Evolutionary conservation across 1,284 basidiomycete genomes (phyloP), one percentile per base, ranked within the genome.

Genomic region (Cutaneotrichosporon spelunceum): DNA sequence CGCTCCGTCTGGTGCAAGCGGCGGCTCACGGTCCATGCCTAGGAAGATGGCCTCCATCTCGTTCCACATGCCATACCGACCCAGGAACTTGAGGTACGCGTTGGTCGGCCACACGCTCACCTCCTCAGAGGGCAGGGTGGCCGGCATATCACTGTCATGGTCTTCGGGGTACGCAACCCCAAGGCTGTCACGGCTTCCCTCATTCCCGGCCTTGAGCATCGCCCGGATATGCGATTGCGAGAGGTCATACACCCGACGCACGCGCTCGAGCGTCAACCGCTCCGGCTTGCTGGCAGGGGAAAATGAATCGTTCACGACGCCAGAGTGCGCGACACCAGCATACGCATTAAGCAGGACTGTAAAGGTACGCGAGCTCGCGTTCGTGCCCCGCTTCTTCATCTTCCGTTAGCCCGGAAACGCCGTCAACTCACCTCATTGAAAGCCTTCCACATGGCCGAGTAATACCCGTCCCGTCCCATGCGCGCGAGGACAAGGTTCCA

Each of bases 361-460:
- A 61, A 70, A 80, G 2, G 78, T 80, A 13, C 74, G 59, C 14
- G 71, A 66, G 0, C 69, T 70, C 0, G 79, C 76, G 21, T 59
- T 57, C 19, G 76, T 69, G n/a, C 71, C 72, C 27, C 73, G 64
- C 58, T 76, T 78, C 65, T 79, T 79, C 79, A 80, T 80, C 78
- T 78, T 56, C 9, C 7, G 30, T 52, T n/a, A 56, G 53, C 24
- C 26, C 10, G 8, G 0, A 1, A 13, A 14, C 6, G 24, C 30
- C 47, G 42, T 9, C 27, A 4, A 72, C 76, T 66, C 64, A 77
- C 75, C 53, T 72, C 65, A 59, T 78, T 77, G 63, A 71, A 76
- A 8, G 65, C 48, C 49, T 67, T 72, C 69, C 72, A 79, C 70
- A 78, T 73, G 29, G 62, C 55, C 23, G 70, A 63, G 56, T 74